Percentiles rank a stretch among this genome's conserved stretches.
phyloP scores from a whole-genome alignment of 352 stramenopile species.

The Pythium phragmitis region DNA sequence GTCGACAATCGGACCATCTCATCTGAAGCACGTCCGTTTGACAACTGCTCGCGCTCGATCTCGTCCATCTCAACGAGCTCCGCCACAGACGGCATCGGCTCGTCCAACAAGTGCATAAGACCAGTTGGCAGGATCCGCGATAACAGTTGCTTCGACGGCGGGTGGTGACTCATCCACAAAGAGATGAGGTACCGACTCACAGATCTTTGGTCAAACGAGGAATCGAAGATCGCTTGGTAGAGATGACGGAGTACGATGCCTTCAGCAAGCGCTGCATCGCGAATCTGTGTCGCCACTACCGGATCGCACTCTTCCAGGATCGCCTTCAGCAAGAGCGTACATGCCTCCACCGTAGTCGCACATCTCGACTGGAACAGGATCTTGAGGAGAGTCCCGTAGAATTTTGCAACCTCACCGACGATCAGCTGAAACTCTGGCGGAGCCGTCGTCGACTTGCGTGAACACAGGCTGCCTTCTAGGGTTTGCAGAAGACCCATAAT shows the following conservation, averaged over 20 bases:
- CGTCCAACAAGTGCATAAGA: slow-evolving; percentile 87
- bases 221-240: slow-evolving; percentile 91
- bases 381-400: slow-evolving; percentile 83
- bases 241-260: slow-evolving; percentile 93
- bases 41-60: slow-evolving; percentile 63
- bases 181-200: slow-evolving; percentile 94
- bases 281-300: slow-evolving; percentile 77
- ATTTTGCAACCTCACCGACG: slow-evolving; percentile 65
- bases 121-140: slow-evolving; percentile 87
- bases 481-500: slow-evolving; percentile 91
- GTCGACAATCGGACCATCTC: slow-evolving; percentile 30
- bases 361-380: slow-evolving; percentile 89
- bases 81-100: slow-evolving; percentile 68
- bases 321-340: slow-evolving; percentile 91
- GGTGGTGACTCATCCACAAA: slow-evolving; percentile 93
- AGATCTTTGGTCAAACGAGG: slow-evolving; percentile 91
- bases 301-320: slow-evolving; percentile 89
- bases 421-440: slow-evolving; percentile 64
- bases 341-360: slow-evolving; percentile 82
- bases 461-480: slow-evolving; percentile 90
- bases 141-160: slow-evolving; percentile 88
- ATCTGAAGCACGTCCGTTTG: slow-evolving; percentile 28
- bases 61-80: slow-evolving; percentile 88
- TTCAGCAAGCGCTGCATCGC: slow-evolving; percentile 91
- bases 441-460: slow-evolving; percentile 82